Conservation (phyloP, 1,284 basidiomycete genomes). For the Irpex sp. region DNA sequence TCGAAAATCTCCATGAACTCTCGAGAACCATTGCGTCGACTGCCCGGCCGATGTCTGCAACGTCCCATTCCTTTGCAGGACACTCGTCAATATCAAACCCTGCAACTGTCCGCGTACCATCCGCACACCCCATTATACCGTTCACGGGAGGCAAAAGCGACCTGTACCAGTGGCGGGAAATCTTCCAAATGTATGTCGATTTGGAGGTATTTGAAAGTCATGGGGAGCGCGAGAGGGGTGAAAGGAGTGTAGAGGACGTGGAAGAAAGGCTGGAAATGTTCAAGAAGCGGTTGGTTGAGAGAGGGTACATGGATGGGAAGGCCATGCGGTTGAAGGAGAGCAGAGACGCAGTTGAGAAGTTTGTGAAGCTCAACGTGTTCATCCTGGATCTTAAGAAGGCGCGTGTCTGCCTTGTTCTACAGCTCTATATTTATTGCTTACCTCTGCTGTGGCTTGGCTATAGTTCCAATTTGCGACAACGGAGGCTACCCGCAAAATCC, state of each 20-base stretch:
- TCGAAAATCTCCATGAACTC: constrained; percentile 55
- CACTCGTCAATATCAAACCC: constrained; percentile 44
- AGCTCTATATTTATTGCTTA: background rate
- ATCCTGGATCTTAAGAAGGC: constrained; percentile 87
- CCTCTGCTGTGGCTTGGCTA: background rate
- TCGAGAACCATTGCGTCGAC: constrained; percentile 57
- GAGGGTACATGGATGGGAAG: constrained; percentile 53
- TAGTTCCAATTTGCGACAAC: constrained; percentile 84
- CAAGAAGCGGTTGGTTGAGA: constrained; percentile 60
- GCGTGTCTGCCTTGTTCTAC: constrained; percentile 2
- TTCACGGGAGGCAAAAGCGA: constrained; percentile 47
- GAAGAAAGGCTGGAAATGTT: constrained; percentile 75
- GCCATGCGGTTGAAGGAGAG: constrained; percentile 66
- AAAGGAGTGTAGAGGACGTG: constrained; percentile 70
- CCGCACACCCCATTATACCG: constrained; percentile 12
- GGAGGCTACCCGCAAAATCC: constrained; percentile 86
- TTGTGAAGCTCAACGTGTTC: constrained; percentile 79
- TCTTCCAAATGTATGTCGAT: constrained; percentile 88
- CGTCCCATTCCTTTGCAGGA: constrained; percentile 40
- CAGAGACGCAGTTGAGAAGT: constrained; percentile 68
- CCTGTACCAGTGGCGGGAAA: constrained; percentile 89
- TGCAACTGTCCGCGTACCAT: constrained; percentile 23
- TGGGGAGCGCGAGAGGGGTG: constrained; percentile 72
- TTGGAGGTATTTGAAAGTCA: constrained; percentile 84
- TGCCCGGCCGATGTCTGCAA: constrained; percentile 55